Evolutionary conservation across 352 stramenopile genomes (phyloP), one percentile per base, ranked within the genome.

Genomic region (Thalassiosira exigua): DNA sequence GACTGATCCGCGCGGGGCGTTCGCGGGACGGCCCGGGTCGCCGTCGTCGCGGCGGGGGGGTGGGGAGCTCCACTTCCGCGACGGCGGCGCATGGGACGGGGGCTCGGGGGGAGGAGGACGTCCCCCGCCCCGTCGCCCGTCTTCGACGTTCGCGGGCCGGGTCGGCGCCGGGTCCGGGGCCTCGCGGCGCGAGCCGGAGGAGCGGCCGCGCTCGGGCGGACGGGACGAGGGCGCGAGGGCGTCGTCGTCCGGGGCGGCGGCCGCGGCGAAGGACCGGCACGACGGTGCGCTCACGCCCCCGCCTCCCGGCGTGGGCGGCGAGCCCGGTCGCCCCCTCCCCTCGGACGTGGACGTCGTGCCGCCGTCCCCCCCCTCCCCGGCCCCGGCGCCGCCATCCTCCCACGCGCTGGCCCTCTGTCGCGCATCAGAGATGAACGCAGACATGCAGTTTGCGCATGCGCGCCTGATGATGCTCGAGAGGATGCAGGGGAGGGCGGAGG

Each of bases 361-460:
- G 33, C 41, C 52, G 1, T 69, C 59, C n/a, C 69, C 72, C 17
- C 62, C 62, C 2, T 85, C 78, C n/a, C 72, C 78, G 44, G 32
- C 64, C 50, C 61, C 78, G 9, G 70, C 70, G 12, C 51, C 77
- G 32, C 77, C 77, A n/a, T 78, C 71, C 7, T 24, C 72, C 24
- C 69, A 74, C 39, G 74, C 72, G 3, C 46, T 79, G 4, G 65
- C 78, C 1, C 32, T 79, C 29, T 54, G 61, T 4, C 54, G 78
- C 52, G 72, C 82, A 66, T 33, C 78, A 9, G 78, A 85, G 77
- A 82, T 85, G 78, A 78, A 85, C 54, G 78, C 66, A 2, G 68
- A 81, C 68, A 85, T 85, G 72, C 69, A 78, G 69, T 85, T 82
- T 59, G 70, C 72, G 5, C 70, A 81, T 48, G 71, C 69, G 17